Conservation (phyloP, 2,329 filamentous ascomycete genomes). For the Gaeumannomyces sp. region DNA sequence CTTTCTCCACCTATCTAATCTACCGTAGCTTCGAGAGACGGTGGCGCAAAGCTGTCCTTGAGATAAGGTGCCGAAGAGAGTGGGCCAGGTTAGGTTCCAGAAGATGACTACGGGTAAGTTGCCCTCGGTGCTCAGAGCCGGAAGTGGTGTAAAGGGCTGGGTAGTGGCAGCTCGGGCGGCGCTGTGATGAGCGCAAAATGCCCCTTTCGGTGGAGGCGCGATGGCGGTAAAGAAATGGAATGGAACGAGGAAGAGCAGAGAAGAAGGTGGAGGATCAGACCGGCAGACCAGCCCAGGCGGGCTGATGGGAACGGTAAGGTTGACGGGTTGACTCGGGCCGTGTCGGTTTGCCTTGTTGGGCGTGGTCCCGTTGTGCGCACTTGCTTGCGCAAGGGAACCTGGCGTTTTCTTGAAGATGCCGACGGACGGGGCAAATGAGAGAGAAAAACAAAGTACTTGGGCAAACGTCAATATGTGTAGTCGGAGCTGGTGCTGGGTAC, state of each 20-base stretch:
- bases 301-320: not conserved
- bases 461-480: not conserved
- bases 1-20: not conserved
- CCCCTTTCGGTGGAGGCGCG: not conserved
- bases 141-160: not conserved
- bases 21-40: not conserved
- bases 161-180: not conserved
- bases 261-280: not conserved
- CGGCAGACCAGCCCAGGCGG: not conserved
- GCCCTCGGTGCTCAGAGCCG: not conserved
- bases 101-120: not conserved
- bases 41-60: too few relatives aligned
- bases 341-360: not conserved
- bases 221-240: not conserved
- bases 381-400: not conserved
- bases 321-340: not conserved
- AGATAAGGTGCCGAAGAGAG: too few relatives aligned
- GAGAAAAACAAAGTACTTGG: not conserved
- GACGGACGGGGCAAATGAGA: not conserved
- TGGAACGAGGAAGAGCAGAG: not conserved
- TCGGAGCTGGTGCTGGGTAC: not conserved
- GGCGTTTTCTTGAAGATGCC: not conserved
- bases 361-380: not conserved
- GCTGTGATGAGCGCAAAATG: not conserved
- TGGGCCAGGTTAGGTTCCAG: too few relatives aligned